Evolutionary conservation across 1,284 basidiomycete genomes (phyloP).

Genomic region (Trichosporon sp.): DNA sequence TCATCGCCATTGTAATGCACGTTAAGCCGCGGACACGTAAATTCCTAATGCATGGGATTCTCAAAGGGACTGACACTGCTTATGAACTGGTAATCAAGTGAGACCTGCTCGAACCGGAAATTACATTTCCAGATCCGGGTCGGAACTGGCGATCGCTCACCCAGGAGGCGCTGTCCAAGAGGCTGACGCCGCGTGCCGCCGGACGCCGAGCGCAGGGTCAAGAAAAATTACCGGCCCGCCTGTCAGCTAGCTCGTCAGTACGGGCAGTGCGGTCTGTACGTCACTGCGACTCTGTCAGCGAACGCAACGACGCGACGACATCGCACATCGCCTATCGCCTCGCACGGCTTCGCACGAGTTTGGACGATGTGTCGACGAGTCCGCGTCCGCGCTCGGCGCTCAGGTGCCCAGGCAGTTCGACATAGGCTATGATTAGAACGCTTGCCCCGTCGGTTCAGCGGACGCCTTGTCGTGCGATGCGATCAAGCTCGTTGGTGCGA

Average conservation of each 20-base stretch:
- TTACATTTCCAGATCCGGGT: conserved; percentile 13
- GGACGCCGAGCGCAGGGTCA: not conserved
- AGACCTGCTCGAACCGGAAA: conserved; percentile 15
- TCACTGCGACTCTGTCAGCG: not conserved
- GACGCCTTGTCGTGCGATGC: not conserved
- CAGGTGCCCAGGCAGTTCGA: no score
- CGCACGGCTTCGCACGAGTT: not conserved
- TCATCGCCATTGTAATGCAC: not conserved
- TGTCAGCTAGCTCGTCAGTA: not conserved
- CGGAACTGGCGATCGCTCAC: not conserved
- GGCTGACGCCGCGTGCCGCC: not conserved
- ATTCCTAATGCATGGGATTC: not conserved
- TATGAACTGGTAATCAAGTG: not conserved
- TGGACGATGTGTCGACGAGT: not conserved
- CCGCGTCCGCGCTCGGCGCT: no score
- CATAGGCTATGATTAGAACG: not conserved
- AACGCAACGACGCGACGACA: not conserved
- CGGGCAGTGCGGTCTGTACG: not conserved
- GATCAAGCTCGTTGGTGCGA: not conserved
- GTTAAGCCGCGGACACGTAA: not conserved
- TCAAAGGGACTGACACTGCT: not conserved
- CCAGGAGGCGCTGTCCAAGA: not conserved
- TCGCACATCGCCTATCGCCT: not conserved
- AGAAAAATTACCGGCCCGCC: conserved; percentile 1
- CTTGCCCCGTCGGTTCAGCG: no score